A percentile compares a stretch with the other conserved stretches of the same genome.
Conservation (phyloP, 768 basidiomycete genomes). For the Agaricus subrufescens region DNA sequence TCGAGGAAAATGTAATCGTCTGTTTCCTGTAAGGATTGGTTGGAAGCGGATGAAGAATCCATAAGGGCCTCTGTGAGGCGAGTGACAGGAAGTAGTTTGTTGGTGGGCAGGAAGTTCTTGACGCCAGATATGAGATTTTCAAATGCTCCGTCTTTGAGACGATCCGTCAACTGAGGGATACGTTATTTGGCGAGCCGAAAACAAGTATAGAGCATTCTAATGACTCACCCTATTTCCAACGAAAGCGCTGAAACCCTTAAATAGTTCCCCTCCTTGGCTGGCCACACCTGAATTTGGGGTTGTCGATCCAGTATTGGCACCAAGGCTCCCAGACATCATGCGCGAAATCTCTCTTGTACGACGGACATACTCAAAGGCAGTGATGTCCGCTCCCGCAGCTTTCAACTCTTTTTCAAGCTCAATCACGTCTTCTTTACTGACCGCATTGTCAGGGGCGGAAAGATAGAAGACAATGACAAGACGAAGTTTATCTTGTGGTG, state of each 20-base stretch:
- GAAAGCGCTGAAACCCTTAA: conserved; percentile 84
- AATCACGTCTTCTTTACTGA: conserved; percentile 83
- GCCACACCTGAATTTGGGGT: conserved; percentile 62
- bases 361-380: conserved; percentile 90
- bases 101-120: conserved; percentile 94
- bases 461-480: conserved; percentile 95
- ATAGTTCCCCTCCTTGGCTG: conserved; percentile 79
- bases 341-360: conserved; percentile 86
- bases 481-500: conserved; percentile 82
- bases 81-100: conserved; percentile 89
- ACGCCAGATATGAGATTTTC: conserved; percentile 97
- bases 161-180: conserved; percentile 71
- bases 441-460: conserved; percentile 72
- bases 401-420: conserved; percentile 89
- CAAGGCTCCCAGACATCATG: conserved; percentile 68
- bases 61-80: conserved; percentile 93
- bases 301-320: conserved; percentile 18
- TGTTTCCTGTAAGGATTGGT: conserved; percentile 92
- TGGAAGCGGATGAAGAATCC: conserved; percentile 93
- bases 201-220: neutral
- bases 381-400: conserved; percentile 71
- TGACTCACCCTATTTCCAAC: conserved; percentile 77
- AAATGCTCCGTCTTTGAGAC: conserved; percentile 91
- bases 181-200: neutral
- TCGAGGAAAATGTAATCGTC: conserved; percentile 96